Percentiles rank a stretch among this genome's conserved stretches.
Evolutionary conservation across 371 early-diverging fungal genomes (phyloP).

Genomic region (Mortierella sp.): DNA sequence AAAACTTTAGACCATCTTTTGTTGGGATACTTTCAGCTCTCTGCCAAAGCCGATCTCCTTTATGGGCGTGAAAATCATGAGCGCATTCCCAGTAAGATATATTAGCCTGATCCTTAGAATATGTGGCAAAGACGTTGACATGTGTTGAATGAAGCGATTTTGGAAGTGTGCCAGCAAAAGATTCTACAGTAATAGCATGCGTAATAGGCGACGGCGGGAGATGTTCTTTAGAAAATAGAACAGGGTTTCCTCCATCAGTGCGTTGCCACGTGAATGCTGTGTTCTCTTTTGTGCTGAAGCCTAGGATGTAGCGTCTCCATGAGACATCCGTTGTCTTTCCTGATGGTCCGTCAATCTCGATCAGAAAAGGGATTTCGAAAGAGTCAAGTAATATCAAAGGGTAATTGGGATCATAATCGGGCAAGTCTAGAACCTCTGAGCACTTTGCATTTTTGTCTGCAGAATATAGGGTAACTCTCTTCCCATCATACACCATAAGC

Average conservation of each 20-base stretch:
- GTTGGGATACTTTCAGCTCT: constrained; percentile 41
- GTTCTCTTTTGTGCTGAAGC: constrained; percentile 48
- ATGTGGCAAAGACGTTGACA: constrained; percentile 50
- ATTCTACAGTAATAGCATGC: constrained; percentile 47
- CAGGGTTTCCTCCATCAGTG: constrained; percentile 28
- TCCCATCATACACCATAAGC: constrained; percentile 54
- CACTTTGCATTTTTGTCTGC: constrained; percentile 33
- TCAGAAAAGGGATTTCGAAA: constrained; percentile 49
- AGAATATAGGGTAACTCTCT: constrained; percentile 40
- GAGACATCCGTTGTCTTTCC: constrained; percentile 53
- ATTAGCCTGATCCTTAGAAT: constrained; percentile 36
- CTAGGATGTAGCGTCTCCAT: constrained; percentile 50
- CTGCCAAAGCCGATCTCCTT: constrained; percentile 30
- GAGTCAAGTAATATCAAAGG: constrained; percentile 47
- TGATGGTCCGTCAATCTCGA: constrained; percentile 30
- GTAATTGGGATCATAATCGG: constrained; percentile 47
- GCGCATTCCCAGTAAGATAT: constrained; percentile 57
- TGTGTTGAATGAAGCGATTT: constrained; percentile 52
- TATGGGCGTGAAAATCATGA: constrained; percentile 41
- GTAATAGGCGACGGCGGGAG: constrained; percentile 30
- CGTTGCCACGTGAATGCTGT: constrained; percentile 52
- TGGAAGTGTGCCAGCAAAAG: constrained; percentile 53
- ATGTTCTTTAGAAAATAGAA: constrained; percentile 46
- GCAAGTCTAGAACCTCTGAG: constrained; percentile 32
- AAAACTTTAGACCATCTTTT: constrained; percentile 28